Conservation (phyloP, 1,284 basidiomycete species). For the Coniferiporia weirii region DNA sequence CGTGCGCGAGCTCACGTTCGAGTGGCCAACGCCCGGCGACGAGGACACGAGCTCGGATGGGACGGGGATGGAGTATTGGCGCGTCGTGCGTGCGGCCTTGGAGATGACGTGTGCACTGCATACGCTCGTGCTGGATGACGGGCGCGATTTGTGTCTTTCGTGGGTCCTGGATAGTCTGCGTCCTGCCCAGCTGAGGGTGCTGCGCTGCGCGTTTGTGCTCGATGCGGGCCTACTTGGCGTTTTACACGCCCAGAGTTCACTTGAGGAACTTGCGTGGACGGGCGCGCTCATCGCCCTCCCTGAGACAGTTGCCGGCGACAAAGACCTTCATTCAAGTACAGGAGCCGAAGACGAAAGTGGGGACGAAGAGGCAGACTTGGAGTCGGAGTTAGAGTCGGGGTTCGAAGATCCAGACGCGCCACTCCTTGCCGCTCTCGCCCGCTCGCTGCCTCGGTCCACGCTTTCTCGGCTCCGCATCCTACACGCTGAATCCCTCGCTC, state of each 20-base stretch:
- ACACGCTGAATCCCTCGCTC: constrained; percentile 8
- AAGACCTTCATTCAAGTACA: too few species aligned
- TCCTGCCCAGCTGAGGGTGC: neutral
- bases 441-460: neutral
- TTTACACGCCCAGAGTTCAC: neutral
- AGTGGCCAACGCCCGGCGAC: neutral
- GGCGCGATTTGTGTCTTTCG: neutral
- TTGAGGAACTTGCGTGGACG: constrained; percentile 11
- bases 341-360: too few species aligned
- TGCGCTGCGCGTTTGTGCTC: constrained; percentile 9
- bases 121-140: constrained; percentile 5
- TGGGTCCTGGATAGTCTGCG: constrained; percentile 2
- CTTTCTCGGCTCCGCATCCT: constrained; percentile 3
- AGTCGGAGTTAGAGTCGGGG: too few species aligned
- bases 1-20: constrained; percentile 5
- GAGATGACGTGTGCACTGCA: neutral
- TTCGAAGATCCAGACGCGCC: neutral
- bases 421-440: neutral
- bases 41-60: neutral
- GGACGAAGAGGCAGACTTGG: neutral
- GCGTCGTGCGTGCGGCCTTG: neutral
- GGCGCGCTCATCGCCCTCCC: neutral
- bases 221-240: constrained; percentile 1
- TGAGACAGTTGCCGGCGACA: too few species aligned
- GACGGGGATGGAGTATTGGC: neutral